phyloP scores from a whole-genome alignment of 1,139 yeast species.

The Trichomonascaceae sp. region DNA sequence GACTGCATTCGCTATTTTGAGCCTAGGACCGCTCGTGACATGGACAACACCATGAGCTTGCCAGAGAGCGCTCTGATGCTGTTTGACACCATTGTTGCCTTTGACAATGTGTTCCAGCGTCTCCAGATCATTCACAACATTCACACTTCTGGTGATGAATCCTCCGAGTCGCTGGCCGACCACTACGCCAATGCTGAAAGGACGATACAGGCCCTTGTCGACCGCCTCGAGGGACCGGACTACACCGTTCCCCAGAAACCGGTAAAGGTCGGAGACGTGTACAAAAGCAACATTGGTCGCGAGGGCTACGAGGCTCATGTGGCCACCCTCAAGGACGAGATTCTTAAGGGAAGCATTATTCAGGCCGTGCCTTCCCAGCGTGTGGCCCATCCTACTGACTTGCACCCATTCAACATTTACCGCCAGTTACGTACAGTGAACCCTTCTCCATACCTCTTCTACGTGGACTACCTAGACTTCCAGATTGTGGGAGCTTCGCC shows the following conservation, averaged over 20 bases:
- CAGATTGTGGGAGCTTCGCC: slow-evolving; percentile 97
- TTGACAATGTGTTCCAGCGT: slow-evolving; percentile 87
- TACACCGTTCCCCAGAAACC: slow-evolving; percentile 59
- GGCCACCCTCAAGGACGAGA: slow-evolving; percentile 58
- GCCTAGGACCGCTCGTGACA: slow-evolving; percentile 63
- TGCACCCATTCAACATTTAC: slow-evolving; percentile 93
- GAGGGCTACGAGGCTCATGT: slow-evolving; percentile 86
- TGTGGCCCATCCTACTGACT: slow-evolving; percentile 83
- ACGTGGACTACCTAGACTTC: slow-evolving; percentile 81
- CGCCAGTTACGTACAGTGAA: slow-evolving; percentile 89
- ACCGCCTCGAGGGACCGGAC: slow-evolving; percentile 33
- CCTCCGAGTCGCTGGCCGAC: slow-evolving; percentile 23
- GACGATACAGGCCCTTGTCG: slow-evolving; percentile 46
- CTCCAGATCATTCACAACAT: slow-evolving; percentile 82
- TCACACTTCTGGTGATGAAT: slow-evolving; percentile 31
- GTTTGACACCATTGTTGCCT: slow-evolving; percentile 79
- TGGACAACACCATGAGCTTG: slow-evolving; percentile 65
- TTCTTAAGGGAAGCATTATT: slow-evolving; percentile 80
- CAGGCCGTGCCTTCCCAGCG: slow-evolving; percentile 98
- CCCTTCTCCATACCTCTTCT: slow-evolving; percentile 93
- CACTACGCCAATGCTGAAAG: slow-evolving; percentile 41
- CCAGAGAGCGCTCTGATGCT: slow-evolving; percentile 92
- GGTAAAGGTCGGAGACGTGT: slow-evolving; percentile 40
- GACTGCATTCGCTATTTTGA: slow-evolving; percentile 95
- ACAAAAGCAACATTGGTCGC: slow-evolving; percentile 82